Evolutionary conservation across 2,329 filamentous ascomycete species (phyloP), one percentile per base, ranked within the genome.

Genomic region (Aspergillus tamarii): DNA sequence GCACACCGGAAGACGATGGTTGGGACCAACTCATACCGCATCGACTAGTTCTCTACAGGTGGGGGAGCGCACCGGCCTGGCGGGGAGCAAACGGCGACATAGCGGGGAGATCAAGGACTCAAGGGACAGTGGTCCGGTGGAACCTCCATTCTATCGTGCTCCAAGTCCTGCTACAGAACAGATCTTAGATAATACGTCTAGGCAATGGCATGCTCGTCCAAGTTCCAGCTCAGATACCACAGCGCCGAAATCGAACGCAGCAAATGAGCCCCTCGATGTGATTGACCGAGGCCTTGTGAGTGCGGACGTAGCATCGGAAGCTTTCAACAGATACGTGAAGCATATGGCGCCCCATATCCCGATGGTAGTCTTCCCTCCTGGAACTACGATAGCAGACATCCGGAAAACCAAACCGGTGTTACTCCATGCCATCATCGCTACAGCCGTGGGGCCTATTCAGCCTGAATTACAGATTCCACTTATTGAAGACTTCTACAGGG

Each of bases 401-500:
- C 84, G 87, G 39, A 83, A 83, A 53, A 82, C 83, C 57, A 89
- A 87, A 73, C 87, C 88, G 0, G 76, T 86, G 10, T 77, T 90
- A 0, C 88, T 89, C 67, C 80, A 88, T 14, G 81, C 85, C 2
- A 84, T 89, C 19, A 70, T 89, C 16, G 82, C 83, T 19, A 81
- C 84, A 11, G 83, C 85, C 0, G 83, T 85, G 2, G 84, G 84
- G 4, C 78, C 80, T 3, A 80, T 87, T 12, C 77, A 81, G 19
- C 81, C 84, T n/a, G 80, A 85, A 2, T 72, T 83, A 4, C 91
- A 93, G 73, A 82, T 85, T 11, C 80, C 82, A 30, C 80, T 96
- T 16, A 85, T 89, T 11, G 85, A 85, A 64, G 89, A 95, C 70
- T 79, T 93, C 61, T 90, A 93, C 80, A 87, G 88, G 65, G 82